Evolutionary conservation across 352 stramenopile genomes (phyloP).

Genomic region (Pythium guiyangense): DNA sequence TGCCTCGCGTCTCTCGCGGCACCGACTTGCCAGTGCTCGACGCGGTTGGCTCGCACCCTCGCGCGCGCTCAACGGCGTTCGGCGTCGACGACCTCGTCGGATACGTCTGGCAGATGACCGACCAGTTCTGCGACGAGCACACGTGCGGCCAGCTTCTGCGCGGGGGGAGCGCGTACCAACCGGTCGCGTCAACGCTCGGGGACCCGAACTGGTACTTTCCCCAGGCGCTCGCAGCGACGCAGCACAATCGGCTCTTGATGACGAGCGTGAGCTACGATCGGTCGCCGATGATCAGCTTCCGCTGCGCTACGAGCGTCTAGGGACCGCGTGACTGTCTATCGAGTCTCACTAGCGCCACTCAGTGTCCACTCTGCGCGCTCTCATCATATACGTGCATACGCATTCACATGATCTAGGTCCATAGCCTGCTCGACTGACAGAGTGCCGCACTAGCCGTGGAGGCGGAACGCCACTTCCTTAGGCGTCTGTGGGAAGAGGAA

Average conservation of each 20-base stretch:
- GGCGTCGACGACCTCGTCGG: conserved; percentile 75
- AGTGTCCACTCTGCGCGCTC: too few relatives aligned
- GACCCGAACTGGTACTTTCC: conserved; percentile 89
- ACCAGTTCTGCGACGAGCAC: conserved; percentile 76
- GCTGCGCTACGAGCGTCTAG: conserved; percentile 46
- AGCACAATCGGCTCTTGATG: conserved; percentile 80
- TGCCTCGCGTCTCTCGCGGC: conserved; percentile 29
- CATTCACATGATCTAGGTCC: too few relatives aligned
- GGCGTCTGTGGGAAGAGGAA: conserved; percentile 78
- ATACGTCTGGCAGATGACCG: conserved; percentile 86
- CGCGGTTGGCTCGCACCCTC: conserved; percentile 44
- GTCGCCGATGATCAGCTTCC: conserved; percentile 69
- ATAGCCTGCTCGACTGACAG: too few relatives aligned
- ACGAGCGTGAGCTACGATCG: conserved; percentile 72
- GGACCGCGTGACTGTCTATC: too few relatives aligned
- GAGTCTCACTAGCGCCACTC: too few relatives aligned
- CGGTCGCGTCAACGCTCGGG: conserved; percentile 53
- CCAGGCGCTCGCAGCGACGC: conserved; percentile 41
- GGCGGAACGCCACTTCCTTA: conserved; percentile 59
- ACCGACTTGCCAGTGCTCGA: conserved; percentile 36
- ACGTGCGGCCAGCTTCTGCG: conserved; percentile 77
- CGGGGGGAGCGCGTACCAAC: conserved; percentile 69
- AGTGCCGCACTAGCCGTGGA: too few relatives aligned
- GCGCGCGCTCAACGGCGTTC: conserved; percentile 36
- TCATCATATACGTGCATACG: too few relatives aligned